Evolutionary conservation across 257 asterid species (phyloP).

Genomic region (Gentiana dahurica): DNA sequence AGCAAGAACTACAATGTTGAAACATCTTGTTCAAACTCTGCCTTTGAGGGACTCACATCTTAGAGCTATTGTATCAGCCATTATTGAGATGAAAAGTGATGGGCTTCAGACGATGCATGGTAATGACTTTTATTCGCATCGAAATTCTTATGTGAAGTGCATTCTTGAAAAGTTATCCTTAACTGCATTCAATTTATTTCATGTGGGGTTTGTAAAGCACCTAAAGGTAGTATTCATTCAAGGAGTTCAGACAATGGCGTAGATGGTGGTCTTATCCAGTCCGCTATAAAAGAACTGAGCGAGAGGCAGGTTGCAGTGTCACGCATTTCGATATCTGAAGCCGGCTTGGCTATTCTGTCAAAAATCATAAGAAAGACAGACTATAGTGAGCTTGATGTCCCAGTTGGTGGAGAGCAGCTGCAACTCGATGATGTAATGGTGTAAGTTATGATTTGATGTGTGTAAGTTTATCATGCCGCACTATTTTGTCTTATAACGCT

Average conservation of each 20-base stretch:
- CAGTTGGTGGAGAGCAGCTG: conserved; percentile 12
- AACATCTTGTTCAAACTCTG: conserved; percentile 39
- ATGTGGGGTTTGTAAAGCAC: conserved; percentile 13
- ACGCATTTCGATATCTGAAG: conserved; percentile 32
- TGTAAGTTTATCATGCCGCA: not conserved
- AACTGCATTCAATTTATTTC: conserved; percentile 14
- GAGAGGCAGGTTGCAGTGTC: conserved; percentile 40
- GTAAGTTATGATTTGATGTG: conserved; percentile 23
- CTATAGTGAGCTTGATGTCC: conserved; percentile 19
- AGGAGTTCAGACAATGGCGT: conserved; percentile 11
- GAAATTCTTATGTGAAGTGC: conserved; percentile 2
- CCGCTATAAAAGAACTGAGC: conserved; percentile 33
- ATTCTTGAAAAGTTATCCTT: conserved; percentile 10
- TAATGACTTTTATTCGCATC: conserved; percentile 26
- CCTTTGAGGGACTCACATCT: conserved; percentile 62
- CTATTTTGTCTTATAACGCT: not conserved
- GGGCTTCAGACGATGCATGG: conserved; percentile 19
- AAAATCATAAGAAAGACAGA: conserved; percentile 21
- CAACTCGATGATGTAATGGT: conserved; percentile 16
- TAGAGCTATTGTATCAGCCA: conserved; percentile 40
- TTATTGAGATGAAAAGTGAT: conserved; percentile 49
- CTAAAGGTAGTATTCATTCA: conserved; percentile 12
- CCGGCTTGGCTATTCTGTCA: conserved; percentile 35
- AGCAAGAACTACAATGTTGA: conserved; percentile 35
- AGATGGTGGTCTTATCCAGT: conserved; percentile 27